Evolutionary conservation across 1,284 basidiomycete species (phyloP).

Genomic region (Limonomyces culmigenus): DNA sequence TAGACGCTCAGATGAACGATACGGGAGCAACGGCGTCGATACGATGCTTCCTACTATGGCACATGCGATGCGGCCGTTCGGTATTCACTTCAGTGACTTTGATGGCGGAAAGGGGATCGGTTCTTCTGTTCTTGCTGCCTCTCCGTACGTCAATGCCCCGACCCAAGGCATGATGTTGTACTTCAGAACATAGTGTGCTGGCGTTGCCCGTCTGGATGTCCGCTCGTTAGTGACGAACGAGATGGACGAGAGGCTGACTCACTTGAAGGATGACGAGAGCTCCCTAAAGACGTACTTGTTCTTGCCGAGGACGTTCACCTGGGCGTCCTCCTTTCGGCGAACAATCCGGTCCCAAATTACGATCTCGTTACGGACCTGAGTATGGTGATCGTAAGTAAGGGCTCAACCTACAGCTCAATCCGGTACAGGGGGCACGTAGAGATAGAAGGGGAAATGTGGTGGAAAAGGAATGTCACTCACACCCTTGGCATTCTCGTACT

Average conservation of each 20-base stretch:
- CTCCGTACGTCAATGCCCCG: constrained; percentile 61
- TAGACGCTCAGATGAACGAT: constrained; percentile 11
- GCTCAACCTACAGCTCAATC: background rate
- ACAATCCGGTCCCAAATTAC: constrained; percentile 89
- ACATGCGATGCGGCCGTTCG: constrained; percentile 22
- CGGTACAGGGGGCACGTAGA: background rate
- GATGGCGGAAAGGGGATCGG: constrained; percentile 38
- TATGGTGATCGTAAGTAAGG: background rate
- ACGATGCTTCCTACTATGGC: constrained; percentile 10
- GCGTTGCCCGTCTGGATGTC: constrained; percentile 33
- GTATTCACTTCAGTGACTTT: too few species aligned
- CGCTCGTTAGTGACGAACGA: background rate
- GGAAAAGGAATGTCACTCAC: constrained; percentile 23
- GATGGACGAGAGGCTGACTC: constrained; percentile 15
- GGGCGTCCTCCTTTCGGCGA: constrained; percentile 57
- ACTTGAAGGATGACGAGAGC: constrained; percentile 65
- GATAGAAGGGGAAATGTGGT: background rate
- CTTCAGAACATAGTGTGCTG: constrained; percentile 61
- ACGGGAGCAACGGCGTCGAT: constrained; percentile 9
- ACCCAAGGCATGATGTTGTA: constrained; percentile 90
- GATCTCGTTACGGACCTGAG: constrained; percentile 62
- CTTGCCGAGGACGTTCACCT: constrained; percentile 43
- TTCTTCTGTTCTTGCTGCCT: constrained; percentile 43
- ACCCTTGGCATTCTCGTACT: constrained; percentile 56
- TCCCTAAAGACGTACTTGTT: constrained; percentile 83